phyloP scores from a whole-genome alignment of 441 rosid species.

The Dalechampia spathulata region DNA sequence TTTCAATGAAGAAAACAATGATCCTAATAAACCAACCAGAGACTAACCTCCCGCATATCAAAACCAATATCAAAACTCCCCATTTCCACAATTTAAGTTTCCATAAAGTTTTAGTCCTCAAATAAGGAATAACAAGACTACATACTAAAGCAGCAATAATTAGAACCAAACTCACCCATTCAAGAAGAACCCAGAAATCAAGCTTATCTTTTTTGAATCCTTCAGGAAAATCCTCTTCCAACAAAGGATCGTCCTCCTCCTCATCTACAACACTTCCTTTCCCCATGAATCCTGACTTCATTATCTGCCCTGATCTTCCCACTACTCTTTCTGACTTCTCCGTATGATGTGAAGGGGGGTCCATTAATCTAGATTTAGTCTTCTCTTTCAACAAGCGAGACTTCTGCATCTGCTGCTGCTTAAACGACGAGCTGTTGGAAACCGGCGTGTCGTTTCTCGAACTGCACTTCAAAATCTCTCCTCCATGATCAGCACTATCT shows the following conservation, averaged over 20 bases:
- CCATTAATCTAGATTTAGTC: constrained; percentile 56
- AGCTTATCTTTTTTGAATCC: constrained; percentile 31
- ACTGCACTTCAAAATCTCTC: constrained; percentile 27
- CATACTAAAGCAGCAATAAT: constrained; percentile 38
- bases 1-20: constrained; percentile 52
- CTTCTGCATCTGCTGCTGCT: constrained; percentile 10
- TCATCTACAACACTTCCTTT: constrained; percentile 32
- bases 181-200: constrained; percentile 34
- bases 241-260: constrained; percentile 52
- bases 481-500: constrained; percentile 4
- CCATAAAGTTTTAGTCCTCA: constrained; percentile 37
- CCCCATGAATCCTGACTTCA: constrained; percentile 41
- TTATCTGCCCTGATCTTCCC: constrained; percentile 36
- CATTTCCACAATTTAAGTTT: constrained; percentile 71
- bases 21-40: constrained; percentile 78
- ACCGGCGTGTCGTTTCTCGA: constrained; percentile 29
- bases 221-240: constrained; percentile 66
- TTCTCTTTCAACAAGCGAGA: constrained; percentile 31
- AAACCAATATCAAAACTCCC: constrained; percentile 50
- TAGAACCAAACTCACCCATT: constrained; percentile 58
- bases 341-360: constrained; percentile 35
- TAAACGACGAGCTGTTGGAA: constrained; percentile 29
- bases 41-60: constrained; percentile 83
- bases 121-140: constrained; percentile 25
- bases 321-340: constrained; percentile 28